Evolutionary conservation across 176 grass and related monocot genomes (phyloP).

Genomic region (Tillandsia fasciculata): DNA sequence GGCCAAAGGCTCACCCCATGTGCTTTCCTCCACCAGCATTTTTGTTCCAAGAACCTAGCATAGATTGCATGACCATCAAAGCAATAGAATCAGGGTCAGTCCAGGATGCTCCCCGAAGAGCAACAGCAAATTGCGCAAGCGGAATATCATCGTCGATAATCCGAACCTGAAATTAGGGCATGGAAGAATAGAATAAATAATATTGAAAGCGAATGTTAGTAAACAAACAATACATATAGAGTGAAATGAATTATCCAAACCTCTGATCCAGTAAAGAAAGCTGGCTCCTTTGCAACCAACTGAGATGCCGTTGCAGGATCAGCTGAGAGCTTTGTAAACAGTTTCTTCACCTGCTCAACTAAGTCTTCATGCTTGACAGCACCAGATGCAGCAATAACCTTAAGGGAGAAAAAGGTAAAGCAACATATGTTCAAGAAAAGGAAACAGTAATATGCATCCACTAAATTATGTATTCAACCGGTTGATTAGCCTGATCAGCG

Average conservation of each 20-base stretch:
- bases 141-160: slow-evolving; percentile 95
- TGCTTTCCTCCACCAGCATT: slow-evolving; percentile 72
- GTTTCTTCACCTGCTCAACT: slow-evolving; percentile 59
- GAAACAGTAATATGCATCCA: not conserved
- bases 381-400: slow-evolving; percentile 91
- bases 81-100: slow-evolving; percentile 92
- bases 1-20: slow-evolving; percentile 48
- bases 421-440: not conserved
- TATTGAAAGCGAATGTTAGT: not conserved
- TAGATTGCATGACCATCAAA: slow-evolving; percentile 96
- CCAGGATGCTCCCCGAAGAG: slow-evolving; percentile 79
- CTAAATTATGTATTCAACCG: not conserved
- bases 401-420: slow-evolving; percentile 9
- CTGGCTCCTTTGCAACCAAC: slow-evolving; percentile 64
- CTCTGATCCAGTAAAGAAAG: slow-evolving; percentile 92
- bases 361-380: slow-evolving; percentile 86
- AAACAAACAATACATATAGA: not conserved
- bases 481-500: not conserved
- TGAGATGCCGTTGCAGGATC: slow-evolving; percentile 65
- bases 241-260: slow-evolving; percentile 21
- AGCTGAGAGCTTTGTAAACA: slow-evolving; percentile 62
- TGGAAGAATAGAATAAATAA: slow-evolving; percentile 9
- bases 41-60: slow-evolving; percentile 98
- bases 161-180: slow-evolving; percentile 40
- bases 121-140: slow-evolving; percentile 92